Evolutionary conservation across 768 basidiomycete genomes (phyloP), one percentile per base, ranked within the genome.

Genomic region (Boletus reticuloceps): DNA sequence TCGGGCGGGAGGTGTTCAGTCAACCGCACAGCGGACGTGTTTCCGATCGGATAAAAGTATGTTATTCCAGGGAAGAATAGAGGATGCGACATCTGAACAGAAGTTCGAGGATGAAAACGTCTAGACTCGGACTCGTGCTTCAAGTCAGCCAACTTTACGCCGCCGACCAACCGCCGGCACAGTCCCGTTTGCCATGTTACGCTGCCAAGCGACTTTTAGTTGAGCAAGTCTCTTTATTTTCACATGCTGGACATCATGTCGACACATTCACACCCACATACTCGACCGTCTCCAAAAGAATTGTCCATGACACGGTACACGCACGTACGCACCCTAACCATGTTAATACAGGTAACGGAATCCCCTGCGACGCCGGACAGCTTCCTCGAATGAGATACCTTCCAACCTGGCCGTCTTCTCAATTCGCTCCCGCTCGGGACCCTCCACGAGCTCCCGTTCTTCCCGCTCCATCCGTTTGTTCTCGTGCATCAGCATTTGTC

Each of bases 31-130:
- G 85, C 77, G 5, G 82, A 73, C 1, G 84, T 84, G 61, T 84
- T 84, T 34, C 85, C 84, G 14, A 83, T 69, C 3, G 83, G 78
- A 64, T 84, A 85, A 69, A 83, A 85, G 54, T 75, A 80, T 3
- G 66, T 66, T 4, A 79, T 10, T 29, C 64, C 64, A 22, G 49
- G 65, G 44, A 61, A 65, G 37, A 65, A 56, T 6, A 65, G 52
- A n/a, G 64, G 65, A 49, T 65, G 64, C 0, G 64, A 67, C 64
- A 65, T 67, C 53, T 64, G 43, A 42, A 17, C 10, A 25, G 39
- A n/a, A n/a, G 17, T 42, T 13, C 22, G 20, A 40, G 32, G 6
- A 58, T 8, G 29, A 25, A 31, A 22, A 14, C 19, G 19, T 27
- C 36, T 5, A n/a, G n/a, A n/a, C n/a, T n/a, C n/a, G n/a, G n/a